Evolutionary conservation across 1,139 yeast species (phyloP).

Genomic region (Meyerozyma guilliermondii): DNA sequence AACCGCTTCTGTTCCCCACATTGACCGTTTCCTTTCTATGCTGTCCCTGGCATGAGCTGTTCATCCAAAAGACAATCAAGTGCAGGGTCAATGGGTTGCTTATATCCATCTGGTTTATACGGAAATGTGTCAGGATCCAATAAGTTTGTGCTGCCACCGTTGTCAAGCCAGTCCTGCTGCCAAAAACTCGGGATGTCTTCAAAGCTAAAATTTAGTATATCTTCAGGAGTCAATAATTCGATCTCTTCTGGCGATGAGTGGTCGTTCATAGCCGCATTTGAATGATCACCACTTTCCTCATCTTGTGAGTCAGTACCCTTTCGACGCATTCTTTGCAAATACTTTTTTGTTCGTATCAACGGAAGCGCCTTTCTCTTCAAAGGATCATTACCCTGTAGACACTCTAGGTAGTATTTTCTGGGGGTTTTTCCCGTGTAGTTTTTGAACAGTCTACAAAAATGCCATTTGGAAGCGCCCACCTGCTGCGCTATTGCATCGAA

Average conservation of each 20-base stretch:
- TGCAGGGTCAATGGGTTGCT: no score
- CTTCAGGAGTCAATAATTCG: not conserved
- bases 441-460: slow-evolving; percentile 19
- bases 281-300: no score
- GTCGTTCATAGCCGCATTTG: no score
- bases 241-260: not conserved
- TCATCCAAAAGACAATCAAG: no score
- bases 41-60: no score
- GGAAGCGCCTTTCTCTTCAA: not conserved
- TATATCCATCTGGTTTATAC: no score
- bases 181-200: not conserved
- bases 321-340: not conserved
- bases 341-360: not conserved
- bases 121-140: no score
- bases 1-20: no score
- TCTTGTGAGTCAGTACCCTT: no score
- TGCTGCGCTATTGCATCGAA: slow-evolving; percentile 6
- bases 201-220: not conserved
- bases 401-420: slow-evolving; percentile 12
- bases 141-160: not conserved
- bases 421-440: slow-evolving; percentile 18
- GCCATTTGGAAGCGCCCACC: slow-evolving; percentile 20
- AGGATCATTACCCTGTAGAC: slow-evolving; percentile 3
- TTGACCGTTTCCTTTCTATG: no score
- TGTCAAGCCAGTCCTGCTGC: not conserved